phyloP scores from a whole-genome alignment of 345 rosid genomes.

The Euphorbia tirucalli region DNA sequence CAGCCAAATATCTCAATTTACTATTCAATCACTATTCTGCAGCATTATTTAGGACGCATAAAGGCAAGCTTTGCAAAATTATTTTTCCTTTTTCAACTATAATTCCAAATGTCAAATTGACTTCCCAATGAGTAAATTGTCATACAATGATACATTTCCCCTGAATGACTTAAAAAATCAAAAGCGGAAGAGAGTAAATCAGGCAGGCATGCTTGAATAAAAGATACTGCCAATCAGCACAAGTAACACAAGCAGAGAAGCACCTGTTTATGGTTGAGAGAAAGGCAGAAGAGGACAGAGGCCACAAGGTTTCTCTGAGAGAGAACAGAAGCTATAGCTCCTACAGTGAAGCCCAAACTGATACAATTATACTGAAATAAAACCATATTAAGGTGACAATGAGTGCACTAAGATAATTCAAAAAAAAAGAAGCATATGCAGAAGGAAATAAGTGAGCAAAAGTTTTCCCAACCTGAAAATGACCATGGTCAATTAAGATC shows the following conservation, averaged over 20 bases:
- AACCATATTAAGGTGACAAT: slow-evolving; percentile 21
- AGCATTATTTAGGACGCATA: background rate
- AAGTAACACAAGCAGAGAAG: slow-evolving; percentile 6
- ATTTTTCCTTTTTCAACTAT: background rate
- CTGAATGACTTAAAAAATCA: background rate
- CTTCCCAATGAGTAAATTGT: background rate
- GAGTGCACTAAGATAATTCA: slow-evolving; percentile 9
- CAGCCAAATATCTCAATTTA: background rate
- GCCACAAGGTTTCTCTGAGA: slow-evolving; percentile 58
- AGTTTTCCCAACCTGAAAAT: slow-evolving; percentile 74
- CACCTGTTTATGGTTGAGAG: slow-evolving; percentile 97
- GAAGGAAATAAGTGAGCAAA: background rate
- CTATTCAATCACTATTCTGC: background rate
- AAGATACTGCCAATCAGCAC: background rate
- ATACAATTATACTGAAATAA: slow-evolving; percentile 81
- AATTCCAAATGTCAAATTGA: background rate
- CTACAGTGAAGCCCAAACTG: slow-evolving; percentile 82
- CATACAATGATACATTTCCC: background rate
- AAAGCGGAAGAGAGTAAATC: background rate
- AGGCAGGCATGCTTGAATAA: background rate
- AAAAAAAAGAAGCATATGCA: background rate
- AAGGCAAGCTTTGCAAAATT: background rate
- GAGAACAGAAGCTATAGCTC: slow-evolving; percentile 78
- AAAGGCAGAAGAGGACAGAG: slow-evolving; percentile 65
- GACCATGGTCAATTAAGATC: slow-evolving; percentile 89